A percentile compares a stretch with the other conserved stretches of the same genome.
Conservation (phyloP, 2,329 filamentous ascomycete genomes). For the Calonectria honghensis region DNA sequence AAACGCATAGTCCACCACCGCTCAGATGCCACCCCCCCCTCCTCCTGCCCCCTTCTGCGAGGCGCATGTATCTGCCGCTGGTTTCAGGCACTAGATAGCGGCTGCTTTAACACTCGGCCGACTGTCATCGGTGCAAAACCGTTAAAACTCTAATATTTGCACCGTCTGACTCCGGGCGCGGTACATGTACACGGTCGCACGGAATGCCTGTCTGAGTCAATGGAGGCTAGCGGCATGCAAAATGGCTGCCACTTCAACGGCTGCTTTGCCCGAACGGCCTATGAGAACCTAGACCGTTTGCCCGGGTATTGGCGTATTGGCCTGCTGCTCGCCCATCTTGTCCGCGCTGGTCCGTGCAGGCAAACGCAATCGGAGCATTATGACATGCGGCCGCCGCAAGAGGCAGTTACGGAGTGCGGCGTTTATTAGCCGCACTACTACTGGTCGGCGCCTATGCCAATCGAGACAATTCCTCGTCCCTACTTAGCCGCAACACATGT, state of each 20-base stretch:
- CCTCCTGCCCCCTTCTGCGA: too few relatives aligned
- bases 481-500: not conserved
- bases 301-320: not conserved
- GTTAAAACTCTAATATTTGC: constrained; percentile 19
- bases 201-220: constrained; percentile 1
- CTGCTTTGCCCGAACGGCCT: not conserved
- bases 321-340: not conserved
- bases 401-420: not conserved
- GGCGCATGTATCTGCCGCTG: constrained; percentile 27
- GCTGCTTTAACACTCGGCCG: constrained; percentile 44
- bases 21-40: not conserved
- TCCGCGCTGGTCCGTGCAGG: not conserved
- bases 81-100: constrained; percentile 3
- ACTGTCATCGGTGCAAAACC: constrained; percentile 21
- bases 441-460: not conserved
- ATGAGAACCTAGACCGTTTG: constrained; percentile 17
- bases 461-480: not conserved
- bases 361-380: not conserved
- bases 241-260: constrained; percentile 14
- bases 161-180: not conserved
- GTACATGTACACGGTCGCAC: not conserved
- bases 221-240: constrained; percentile 24
- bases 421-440: not conserved
- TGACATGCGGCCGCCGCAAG: too few relatives aligned
- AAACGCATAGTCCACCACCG: constrained; percentile 26